phyloP scores from a whole-genome alignment of 2,329 filamentous ascomycete species.

The Rosellinia necatrix region DNA sequence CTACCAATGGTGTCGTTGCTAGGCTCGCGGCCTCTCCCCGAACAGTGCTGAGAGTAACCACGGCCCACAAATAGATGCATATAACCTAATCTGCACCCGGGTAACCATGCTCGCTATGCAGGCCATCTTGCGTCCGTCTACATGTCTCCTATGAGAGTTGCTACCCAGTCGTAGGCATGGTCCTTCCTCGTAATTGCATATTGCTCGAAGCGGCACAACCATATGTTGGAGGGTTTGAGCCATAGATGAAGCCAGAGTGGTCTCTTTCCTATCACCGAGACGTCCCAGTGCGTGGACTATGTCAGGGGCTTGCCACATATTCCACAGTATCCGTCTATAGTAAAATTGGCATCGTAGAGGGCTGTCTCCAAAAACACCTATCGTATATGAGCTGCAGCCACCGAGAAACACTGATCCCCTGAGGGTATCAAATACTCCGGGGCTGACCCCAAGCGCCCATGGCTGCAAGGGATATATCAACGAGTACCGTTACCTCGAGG shows the following conservation, averaged over 20 bases:
- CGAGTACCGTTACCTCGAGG: slow-evolving; percentile 14
- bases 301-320: too few species aligned
- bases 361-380: too few species aligned
- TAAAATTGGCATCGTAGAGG: slow-evolving; percentile 23
- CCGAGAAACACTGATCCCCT: slow-evolving; percentile 28
- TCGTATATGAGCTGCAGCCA: slow-evolving; percentile 29
- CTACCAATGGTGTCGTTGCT: slow-evolving; percentile 17
- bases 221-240: too few species aligned
- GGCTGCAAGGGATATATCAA: slow-evolving; percentile 9
- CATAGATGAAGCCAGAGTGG: too few species aligned
- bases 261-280: too few species aligned
- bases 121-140: slow-evolving; percentile 19
- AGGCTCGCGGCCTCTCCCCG: slow-evolving; percentile 5
- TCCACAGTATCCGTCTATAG: neutral
- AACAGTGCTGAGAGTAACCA: slow-evolving; percentile 9
- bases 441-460: slow-evolving; percentile 1
- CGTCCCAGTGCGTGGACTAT: too few species aligned
- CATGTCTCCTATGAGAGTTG: slow-evolving; percentile 7
- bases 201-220: too few species aligned
- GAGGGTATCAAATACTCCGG: neutral
- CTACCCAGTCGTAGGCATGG: too few species aligned
- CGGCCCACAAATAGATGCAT: slow-evolving; percentile 19
- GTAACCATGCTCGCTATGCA: slow-evolving; percentile 10
- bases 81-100: slow-evolving; percentile 5
- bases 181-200: too few species aligned